A percentile compares a stretch with the other conserved stretches of the same genome.
Conservation (phyloP, 2,329 filamentous ascomycete species). For the Fusarium sp. region DNA sequence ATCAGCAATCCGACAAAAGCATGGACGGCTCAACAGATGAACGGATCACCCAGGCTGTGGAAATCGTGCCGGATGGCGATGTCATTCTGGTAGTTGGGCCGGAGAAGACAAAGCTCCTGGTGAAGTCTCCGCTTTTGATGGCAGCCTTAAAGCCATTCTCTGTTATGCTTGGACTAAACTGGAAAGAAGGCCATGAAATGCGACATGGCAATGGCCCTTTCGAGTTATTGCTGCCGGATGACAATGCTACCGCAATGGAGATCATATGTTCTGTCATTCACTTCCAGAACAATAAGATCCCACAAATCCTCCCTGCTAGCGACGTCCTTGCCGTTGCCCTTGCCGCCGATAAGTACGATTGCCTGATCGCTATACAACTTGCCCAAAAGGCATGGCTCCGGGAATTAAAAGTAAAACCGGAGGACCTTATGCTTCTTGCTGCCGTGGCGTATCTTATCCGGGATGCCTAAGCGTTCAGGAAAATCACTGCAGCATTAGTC, state of each 20-base stretch:
- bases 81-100: background rate
- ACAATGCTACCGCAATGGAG: background rate
- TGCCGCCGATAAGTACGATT: background rate
- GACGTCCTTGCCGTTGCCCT: accelerated
- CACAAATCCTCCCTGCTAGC: background rate
- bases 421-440: accelerated
- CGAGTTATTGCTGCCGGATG: accelerated
- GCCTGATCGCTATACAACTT: accelerated
- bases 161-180: accelerated
- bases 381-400: no score
- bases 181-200: background rate
- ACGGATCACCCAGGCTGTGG: accelerated
- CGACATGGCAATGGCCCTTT: accelerated
- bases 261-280: background rate
- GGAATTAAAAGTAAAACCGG: accelerated
- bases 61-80: background rate
- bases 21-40: no score
- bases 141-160: background rate
- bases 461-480: accelerated
- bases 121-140: background rate
- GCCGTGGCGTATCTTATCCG: accelerated
- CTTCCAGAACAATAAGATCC: background rate
- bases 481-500: accelerated
- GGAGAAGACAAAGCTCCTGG: background rate
- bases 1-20: no score